Evolutionary conservation across 2,329 filamentous ascomycete species (phyloP).

Genomic region (Penicillium sclerotiorum): DNA sequence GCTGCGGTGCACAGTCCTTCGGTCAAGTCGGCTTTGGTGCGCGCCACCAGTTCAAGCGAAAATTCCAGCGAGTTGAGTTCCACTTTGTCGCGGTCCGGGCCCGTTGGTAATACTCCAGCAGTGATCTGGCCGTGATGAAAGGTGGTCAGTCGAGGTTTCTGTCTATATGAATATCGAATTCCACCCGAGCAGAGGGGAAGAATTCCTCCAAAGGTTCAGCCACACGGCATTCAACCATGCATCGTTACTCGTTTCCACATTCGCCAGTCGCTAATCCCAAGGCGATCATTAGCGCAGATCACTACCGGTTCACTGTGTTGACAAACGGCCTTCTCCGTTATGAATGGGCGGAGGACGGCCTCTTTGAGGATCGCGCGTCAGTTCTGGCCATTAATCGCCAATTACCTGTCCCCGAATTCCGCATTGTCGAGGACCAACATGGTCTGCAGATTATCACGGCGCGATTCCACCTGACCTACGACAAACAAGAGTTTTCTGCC

Average conservation of each 20-base stretch:
- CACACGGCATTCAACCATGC: too few relatives aligned
- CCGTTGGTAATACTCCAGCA: background rate
- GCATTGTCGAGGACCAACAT: background rate
- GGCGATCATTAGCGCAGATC: background rate
- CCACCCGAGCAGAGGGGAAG: background rate
- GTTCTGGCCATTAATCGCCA: constrained; percentile 1
- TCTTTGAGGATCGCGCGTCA: background rate
- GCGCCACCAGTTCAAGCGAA: background rate
- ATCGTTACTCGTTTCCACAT: constrained; percentile 1
- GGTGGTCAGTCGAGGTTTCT: too few relatives aligned
- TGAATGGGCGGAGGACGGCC: background rate
- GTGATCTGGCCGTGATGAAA: background rate
- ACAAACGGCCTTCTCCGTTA: background rate
- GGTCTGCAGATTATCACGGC: background rate
- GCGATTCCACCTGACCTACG: background rate
- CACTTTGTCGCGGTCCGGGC: background rate
- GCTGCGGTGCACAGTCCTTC: too few relatives aligned
- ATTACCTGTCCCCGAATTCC: background rate
- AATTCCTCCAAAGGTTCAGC: too few relatives aligned
- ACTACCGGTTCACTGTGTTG: background rate
- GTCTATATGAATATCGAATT: background rate
- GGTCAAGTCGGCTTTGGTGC: background rate
- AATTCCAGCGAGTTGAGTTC: background rate
- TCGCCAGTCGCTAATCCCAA: background rate
- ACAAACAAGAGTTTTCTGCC: background rate